phyloP scores from a whole-genome alignment of 2,329 filamentous ascomycete species.

The Cercospora sesami region DNA sequence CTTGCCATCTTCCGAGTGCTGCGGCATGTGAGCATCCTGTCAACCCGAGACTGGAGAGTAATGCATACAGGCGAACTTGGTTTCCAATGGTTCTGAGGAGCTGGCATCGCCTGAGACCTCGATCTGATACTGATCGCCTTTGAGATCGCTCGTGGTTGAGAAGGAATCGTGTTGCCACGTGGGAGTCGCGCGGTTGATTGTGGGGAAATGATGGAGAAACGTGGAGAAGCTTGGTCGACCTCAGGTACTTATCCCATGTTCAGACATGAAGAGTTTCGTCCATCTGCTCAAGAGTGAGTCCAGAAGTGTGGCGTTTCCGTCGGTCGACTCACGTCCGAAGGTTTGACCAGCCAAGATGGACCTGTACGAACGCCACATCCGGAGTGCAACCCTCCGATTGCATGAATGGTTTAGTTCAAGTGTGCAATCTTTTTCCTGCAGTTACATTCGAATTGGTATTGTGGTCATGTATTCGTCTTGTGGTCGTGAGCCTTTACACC shows the following conservation, averaged over 20 bases:
- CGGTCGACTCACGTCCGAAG: background rate
- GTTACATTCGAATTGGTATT: no score
- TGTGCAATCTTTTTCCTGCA: no score
- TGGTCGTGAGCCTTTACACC: no score
- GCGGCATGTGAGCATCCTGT: background rate
- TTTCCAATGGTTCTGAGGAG: slow-evolving; percentile 9
- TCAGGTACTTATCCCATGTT: slow-evolving; percentile 9
- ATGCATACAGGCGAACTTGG: slow-evolving; percentile 15
- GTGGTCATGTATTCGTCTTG: no score
- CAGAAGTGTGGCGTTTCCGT: background rate
- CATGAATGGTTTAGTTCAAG: background rate
- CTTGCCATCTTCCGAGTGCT: slow-evolving; percentile 23
- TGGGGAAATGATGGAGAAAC: slow-evolving; percentile 8
- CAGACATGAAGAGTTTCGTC: background rate
- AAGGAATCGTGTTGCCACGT: slow-evolving; percentile 6
- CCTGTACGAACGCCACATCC: background rate
- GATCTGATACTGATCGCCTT: slow-evolving; percentile 7
- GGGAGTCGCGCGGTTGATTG: background rate
- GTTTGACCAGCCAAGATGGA: background rate
- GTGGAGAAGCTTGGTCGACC: slow-evolving; percentile 14
- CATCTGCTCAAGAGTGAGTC: background rate
- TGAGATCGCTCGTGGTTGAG: slow-evolving; percentile 12
- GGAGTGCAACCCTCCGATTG: background rate
- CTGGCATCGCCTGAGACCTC: slow-evolving; percentile 8
- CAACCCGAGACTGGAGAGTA: background rate